Evolutionary conservation across 805 yeast genomes (phyloP), one percentile per base, ranked within the genome.

Genomic region (Wickerhamiella slavikovae): DNA sequence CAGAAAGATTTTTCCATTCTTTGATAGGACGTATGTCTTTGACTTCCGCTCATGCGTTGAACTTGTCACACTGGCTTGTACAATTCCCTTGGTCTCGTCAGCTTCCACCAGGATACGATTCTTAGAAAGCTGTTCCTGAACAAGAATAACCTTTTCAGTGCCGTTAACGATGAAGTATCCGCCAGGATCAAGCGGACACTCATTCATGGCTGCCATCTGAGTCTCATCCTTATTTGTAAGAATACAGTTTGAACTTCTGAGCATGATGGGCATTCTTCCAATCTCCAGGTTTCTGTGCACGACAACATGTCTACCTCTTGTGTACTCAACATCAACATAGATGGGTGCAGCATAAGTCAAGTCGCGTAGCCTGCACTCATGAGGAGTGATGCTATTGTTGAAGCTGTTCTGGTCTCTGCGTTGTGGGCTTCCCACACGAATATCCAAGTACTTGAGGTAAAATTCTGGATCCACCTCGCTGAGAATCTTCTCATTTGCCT

Each of bases 201-300:
- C 98, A 42, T 78, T 73, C 40, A 77, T 60, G 16, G 57, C 57
- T 0, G 98, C 95, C 96, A 89, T 85, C 41, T 69, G 74, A 18
- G 57, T 51, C 44, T 85, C 93, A 29, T 68, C 60, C 28, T 76
- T 70, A 13, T 82, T 91, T 37, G 69, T 69, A 35, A 89, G 58
- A 21, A 79, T 71, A 63, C 98, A 89, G 49, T 82, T 80, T 48
- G 80, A 78, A 16, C 93, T 77, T 43, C 95, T 64, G 42, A 89
- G 62, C 98, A 89, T 89, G 44, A 89, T 72, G n/a, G 98, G 98
- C 94, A 89, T 89, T 46, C 93, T 68, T 21, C 98, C 99, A 36
- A 89, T 85, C 49, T 83, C 95, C 35, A 89, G 65, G 47, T 80
- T 91, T 43, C 76, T 66, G 42, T 80, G 85, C 60, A 79, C 68